Conservation (phyloP, 1,139 yeast species). For the Zygosaccharomyces pseudobailii region DNA sequence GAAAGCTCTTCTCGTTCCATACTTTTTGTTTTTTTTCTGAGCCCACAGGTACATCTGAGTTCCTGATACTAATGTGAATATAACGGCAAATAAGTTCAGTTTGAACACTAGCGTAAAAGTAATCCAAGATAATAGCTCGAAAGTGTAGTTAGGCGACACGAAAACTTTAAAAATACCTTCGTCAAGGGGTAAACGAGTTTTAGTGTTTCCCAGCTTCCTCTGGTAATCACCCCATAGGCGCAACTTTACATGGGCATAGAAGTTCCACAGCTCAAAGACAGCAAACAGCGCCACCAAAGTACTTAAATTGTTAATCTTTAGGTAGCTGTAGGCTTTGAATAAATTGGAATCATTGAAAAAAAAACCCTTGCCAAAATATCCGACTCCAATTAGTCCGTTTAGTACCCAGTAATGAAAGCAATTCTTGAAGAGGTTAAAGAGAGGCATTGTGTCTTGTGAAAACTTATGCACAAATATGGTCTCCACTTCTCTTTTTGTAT, state of each 20-base stretch:
- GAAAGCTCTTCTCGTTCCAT: slow-evolving; percentile 37
- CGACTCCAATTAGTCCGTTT: slow-evolving; percentile 69
- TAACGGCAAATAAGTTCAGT: slow-evolving; percentile 71
- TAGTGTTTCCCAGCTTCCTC: slow-evolving; percentile 38
- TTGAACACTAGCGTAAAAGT: slow-evolving; percentile 56
- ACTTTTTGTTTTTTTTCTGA: slow-evolving; percentile 52
- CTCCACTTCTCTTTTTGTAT: slow-evolving; percentile 81
- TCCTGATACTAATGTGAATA: slow-evolving; percentile 67
- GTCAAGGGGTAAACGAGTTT: slow-evolving; percentile 35
- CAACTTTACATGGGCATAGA: slow-evolving; percentile 52
- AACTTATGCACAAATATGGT: slow-evolving; percentile 79
- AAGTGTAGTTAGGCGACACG: slow-evolving; percentile 77
- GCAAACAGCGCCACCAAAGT: slow-evolving; percentile 49
- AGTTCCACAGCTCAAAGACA: slow-evolving; percentile 67
- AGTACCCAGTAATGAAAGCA: slow-evolving; percentile 87
- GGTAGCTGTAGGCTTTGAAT: slow-evolving; percentile 15
- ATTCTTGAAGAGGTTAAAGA: slow-evolving; percentile 80
- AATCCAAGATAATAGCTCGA: slow-evolving; percentile 75
- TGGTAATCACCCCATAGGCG: slow-evolving; percentile 38
- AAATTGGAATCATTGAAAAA: slow-evolving; percentile 27
- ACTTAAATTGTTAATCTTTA: slow-evolving; percentile 19
- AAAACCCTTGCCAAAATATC: slow-evolving; percentile 64
- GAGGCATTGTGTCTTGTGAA: slow-evolving; percentile 89
- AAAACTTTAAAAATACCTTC: slow-evolving; percentile 44
- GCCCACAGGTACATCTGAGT: slow-evolving; percentile 74